These are phyloP conservation scores for Fusarium sororula DNA, from an alignment of 2,329 filamentous ascomycete species.

Conservation along the genomic window DNA sequence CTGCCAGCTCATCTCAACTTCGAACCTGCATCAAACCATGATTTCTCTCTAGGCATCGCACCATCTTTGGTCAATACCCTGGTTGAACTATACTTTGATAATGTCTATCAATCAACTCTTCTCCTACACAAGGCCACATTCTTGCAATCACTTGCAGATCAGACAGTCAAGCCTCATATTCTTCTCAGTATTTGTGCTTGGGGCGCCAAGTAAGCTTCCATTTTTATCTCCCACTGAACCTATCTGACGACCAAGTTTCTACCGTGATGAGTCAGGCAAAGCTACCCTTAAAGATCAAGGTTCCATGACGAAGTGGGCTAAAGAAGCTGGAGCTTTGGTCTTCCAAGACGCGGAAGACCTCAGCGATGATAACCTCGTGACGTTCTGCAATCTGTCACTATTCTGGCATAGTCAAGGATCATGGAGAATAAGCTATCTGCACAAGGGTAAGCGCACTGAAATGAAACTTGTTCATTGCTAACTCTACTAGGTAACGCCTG, in stretches of 20 bases:
- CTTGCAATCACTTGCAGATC: neutral
- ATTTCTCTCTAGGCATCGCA: neutral
- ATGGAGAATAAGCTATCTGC: constrained; percentile 31
- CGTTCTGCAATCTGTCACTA: constrained; percentile 25
- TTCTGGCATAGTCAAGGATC: constrained; percentile 38
- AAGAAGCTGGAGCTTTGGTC: constrained; percentile 8
- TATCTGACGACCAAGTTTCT: constrained; percentile 12
- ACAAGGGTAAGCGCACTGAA: constrained; percentile 4
- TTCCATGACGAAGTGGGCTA: constrained; percentile 19
- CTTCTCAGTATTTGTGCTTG: constrained; percentile 30
- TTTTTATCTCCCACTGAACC: fast-evolving
- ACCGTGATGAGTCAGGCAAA: neutral
- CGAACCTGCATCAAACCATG: neutral
- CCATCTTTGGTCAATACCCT: neutral
- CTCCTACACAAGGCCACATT: constrained; percentile 9
- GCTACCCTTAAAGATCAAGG: neutral
- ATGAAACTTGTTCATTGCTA: fast-evolving
- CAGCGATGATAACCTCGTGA: constrained; percentile 21
- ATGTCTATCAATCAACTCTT: constrained; percentile 27
- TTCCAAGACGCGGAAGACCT: constrained; percentile 25
- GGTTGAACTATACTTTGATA: constrained; percentile 18
- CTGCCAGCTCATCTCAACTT: fast-evolving
- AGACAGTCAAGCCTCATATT: neutral
- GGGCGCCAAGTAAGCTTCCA: constrained; percentile 30
- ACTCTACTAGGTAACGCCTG: constrained; percentile 15